phyloP scores from a whole-genome alignment of 169 alveolate genomes.

The Eimeria falciformis region DNA sequence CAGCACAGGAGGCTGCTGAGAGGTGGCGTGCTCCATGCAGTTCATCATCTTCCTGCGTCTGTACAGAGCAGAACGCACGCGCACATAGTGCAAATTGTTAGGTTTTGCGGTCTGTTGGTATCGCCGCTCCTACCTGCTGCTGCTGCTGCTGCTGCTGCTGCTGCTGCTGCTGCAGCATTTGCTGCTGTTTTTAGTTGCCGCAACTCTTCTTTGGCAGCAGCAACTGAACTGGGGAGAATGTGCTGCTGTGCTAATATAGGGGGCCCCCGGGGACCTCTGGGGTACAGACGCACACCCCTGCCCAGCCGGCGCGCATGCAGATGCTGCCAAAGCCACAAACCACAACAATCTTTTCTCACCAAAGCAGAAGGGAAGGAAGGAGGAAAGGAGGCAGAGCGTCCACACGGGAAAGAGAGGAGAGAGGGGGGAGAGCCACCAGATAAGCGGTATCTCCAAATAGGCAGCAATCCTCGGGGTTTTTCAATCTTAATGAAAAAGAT shows the following conservation, averaged over 20 bases:
- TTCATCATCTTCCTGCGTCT: not conserved
- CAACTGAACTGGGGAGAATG: not conserved
- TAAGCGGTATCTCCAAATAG: too few species aligned
- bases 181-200: not conserved
- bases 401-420: too few species aligned
- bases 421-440: too few species aligned
- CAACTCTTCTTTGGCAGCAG: constrained; percentile 18
- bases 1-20: not conserved
- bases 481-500: too few species aligned
- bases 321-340: not conserved
- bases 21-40: not conserved
- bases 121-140: not conserved
- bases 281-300: not conserved
- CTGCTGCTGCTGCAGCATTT: not conserved
- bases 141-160: constrained; percentile 18
- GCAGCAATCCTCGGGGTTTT: too few species aligned
- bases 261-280: not conserved
- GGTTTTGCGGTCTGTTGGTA: too few species aligned
- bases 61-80: not conserved
- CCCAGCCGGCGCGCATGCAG: too few species aligned
- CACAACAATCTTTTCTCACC: too few species aligned
- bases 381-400: not conserved
- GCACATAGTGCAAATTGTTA: not conserved
- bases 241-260: not conserved
- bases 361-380: not conserved